phyloP scores from a whole-genome alignment of 805 yeast genomes.

The Ogataea allantospora region DNA sequence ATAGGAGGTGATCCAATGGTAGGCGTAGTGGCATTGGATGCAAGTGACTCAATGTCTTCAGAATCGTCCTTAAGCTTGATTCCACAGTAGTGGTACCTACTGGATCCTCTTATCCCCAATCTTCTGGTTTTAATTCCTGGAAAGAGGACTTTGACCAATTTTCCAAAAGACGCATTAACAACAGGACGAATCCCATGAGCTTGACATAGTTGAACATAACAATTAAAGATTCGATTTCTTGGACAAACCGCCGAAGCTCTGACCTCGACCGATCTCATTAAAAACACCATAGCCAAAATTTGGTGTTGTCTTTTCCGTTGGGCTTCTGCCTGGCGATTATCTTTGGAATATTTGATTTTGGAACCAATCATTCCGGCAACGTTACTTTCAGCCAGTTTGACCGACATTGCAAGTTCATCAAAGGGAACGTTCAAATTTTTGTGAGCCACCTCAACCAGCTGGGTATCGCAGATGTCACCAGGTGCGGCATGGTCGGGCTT shows the following conservation, averaged over 20 bases:
- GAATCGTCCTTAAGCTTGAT: slow-evolving; percentile 45
- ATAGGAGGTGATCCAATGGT: slow-evolving; percentile 17
- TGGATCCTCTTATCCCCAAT: slow-evolving; percentile 77
- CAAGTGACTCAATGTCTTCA: slow-evolving; percentile 25
- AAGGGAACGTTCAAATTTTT: slow-evolving; percentile 34
- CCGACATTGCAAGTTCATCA: slow-evolving; percentile 35
- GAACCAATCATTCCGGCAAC: slow-evolving; percentile 16
- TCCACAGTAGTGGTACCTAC: slow-evolving; percentile 86
- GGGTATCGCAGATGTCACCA: slow-evolving; percentile 37
- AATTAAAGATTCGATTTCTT: slow-evolving; percentile 65
- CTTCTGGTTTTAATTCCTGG: slow-evolving; percentile 74
- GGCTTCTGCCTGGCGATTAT: slow-evolving; percentile 21
- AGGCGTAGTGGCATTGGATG: slow-evolving; percentile 15
- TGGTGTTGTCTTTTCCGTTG: slow-evolving; percentile 61
- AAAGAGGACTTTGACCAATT: slow-evolving; percentile 59
- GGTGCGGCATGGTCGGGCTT: slow-evolving; percentile 34
- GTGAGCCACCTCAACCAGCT: slow-evolving; percentile 39
- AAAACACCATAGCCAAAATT: slow-evolving; percentile 79
- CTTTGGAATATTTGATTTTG: slow-evolving; percentile 16
- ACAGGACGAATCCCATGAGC: slow-evolving; percentile 54
- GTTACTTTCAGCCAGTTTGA: slow-evolving; percentile 34
- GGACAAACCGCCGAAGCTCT: slow-evolving; percentile 56
- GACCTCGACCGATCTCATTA: slow-evolving; percentile 60
- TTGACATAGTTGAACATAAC: slow-evolving; percentile 57
- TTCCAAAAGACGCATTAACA: slow-evolving; percentile 78